phyloP scores from a whole-genome alignment of 805 yeast species.

The Candida ficus region DNA sequence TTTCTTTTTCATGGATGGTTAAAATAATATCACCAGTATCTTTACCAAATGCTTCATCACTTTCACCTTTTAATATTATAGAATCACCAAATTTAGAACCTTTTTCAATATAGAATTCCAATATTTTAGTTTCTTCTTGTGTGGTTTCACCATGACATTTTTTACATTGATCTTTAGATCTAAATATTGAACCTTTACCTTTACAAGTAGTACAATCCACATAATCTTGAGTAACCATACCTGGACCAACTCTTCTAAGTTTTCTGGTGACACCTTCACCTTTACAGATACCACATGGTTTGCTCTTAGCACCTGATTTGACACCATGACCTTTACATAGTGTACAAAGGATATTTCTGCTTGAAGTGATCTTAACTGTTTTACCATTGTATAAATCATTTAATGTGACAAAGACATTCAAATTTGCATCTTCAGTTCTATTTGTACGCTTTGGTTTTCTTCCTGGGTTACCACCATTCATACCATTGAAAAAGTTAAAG shows the following conservation, averaged over 20 bases:
- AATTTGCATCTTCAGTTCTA: constrained; percentile 62
- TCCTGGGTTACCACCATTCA: constrained; percentile 13
- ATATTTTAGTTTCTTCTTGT: constrained; percentile 57
- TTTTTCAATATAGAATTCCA: constrained; percentile 71
- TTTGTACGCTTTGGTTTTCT: constrained; percentile 15
- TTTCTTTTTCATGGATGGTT: constrained; percentile 43
- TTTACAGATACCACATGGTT: constrained; percentile 59
- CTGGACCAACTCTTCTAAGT: constrained; percentile 65
- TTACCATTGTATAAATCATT: constrained; percentile 81
- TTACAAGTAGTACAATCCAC: constrained; percentile 63
- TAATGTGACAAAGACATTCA: constrained; percentile 59
- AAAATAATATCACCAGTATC: constrained; percentile 75
- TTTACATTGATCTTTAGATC: constrained; percentile 70
- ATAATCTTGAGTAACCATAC: constrained; percentile 59
- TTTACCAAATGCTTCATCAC: constrained; percentile 74
- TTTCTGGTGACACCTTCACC: constrained; percentile 65
- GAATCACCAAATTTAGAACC: constrained; percentile 65
- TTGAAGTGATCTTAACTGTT: constrained; percentile 64
- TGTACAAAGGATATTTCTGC: constrained; percentile 68
- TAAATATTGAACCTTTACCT: constrained; percentile 59
- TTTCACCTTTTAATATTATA: constrained; percentile 57
- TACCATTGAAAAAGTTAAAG: constrained; percentile 57
- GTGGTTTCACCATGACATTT: constrained; percentile 64
- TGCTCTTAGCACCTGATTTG: constrained; percentile 48
- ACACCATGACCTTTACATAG: constrained; percentile 77